Percentiles rank a stretch among this genome's conserved stretches.
Conservation (phyloP, 202 grass and related monocot genomes). For the Elaeis oleifera region DNA sequence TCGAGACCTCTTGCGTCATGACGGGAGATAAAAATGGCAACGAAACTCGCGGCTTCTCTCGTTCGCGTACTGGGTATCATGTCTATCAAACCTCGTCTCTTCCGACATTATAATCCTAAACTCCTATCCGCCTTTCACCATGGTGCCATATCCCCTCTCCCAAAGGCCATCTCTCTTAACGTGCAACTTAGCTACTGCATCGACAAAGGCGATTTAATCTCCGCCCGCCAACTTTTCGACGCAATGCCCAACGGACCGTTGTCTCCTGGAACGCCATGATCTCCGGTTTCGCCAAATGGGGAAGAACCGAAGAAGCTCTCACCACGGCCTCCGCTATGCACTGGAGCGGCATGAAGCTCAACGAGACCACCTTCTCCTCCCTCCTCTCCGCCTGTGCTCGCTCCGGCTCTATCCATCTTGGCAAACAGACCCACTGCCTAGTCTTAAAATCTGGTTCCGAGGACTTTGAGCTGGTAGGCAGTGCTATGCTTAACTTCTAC, state of each 20-base stretch:
- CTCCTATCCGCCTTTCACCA: background rate
- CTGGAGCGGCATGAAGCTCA: conserved; percentile 6
- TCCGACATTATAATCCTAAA: background rate
- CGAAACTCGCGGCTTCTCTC: too few relatives aligned
- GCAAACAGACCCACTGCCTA: conserved; percentile 36
- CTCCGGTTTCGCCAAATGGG: conserved; percentile 13
- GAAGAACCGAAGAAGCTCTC: conserved; percentile 16
- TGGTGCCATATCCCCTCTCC: too few relatives aligned
- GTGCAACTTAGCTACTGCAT: background rate
- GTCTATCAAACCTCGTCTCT: background rate
- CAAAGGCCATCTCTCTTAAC: background rate
- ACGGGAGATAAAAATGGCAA: too few relatives aligned
- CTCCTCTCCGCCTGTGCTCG: conserved; percentile 44
- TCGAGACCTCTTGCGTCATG: too few relatives aligned
- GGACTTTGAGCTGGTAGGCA: conserved; percentile 17
- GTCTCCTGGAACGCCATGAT: conserved; percentile 40
- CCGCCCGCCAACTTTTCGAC: conserved; percentile 37
- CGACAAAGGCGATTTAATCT: background rate
- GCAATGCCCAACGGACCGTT: conserved; percentile 26
- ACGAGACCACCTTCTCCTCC: conserved; percentile 32
- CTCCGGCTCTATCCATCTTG: background rate
- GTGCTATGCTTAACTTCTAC: conserved; percentile 46
- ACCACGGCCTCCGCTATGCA: conserved; percentile 22
- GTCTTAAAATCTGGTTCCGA: conserved; percentile 32
- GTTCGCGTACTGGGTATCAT: background rate